Base-by-base conservation (phyloP, 1,284 basidiomycete species). In the Taiwanofungus camphoratus region DNA sequence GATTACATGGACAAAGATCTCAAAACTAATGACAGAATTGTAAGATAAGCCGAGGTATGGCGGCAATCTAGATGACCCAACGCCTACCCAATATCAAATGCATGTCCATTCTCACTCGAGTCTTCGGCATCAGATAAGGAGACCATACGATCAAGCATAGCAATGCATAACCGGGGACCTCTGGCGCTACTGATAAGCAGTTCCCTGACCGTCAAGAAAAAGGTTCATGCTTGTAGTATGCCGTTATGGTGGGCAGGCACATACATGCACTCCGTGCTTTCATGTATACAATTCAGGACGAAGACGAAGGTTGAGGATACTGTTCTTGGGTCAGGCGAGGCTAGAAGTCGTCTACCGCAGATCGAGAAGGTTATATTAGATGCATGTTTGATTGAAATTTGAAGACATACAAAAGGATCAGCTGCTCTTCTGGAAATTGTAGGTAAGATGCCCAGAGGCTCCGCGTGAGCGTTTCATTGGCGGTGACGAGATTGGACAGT, bases 41-140 rank as follows among this genome's bases (percentile, higher is more conserved):
- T 9, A 18, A 16, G 11, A 36, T 36, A 15, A 36, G 20, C 18
- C 12, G 13, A 15, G 16, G 18, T 36, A 22, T 21, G 26, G 22
- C 5, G 16, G 31, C 20, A 9, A 12, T n/a, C 15, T n/a, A 30
- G 38, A 32, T 35, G 34, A 50, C 15, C 44, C 19, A 33, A 32
- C 30, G 57, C 68, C 54, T 53, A 87, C 87, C 82, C 84, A 30
- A 87, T 67, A 45, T 87, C 79, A 58, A 92, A 92, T n/a, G 79
- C 75, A 46, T 74, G 72, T 2, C 70, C 75, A 15, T 68, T 77
- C 41, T 79, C 75, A 37, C 65, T 74, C 2, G 67, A 67, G 45
- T 87, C 80, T 21, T 82, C 76, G 4, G 70, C 73, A 23, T 89
- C 82, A 51, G 80, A 79, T 29, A 83, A 67, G 35, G 66, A 65